Evolutionary conservation across 1,284 basidiomycete species (phyloP).

Genomic region (Cutaneotrichosporon curvatum): DNA sequence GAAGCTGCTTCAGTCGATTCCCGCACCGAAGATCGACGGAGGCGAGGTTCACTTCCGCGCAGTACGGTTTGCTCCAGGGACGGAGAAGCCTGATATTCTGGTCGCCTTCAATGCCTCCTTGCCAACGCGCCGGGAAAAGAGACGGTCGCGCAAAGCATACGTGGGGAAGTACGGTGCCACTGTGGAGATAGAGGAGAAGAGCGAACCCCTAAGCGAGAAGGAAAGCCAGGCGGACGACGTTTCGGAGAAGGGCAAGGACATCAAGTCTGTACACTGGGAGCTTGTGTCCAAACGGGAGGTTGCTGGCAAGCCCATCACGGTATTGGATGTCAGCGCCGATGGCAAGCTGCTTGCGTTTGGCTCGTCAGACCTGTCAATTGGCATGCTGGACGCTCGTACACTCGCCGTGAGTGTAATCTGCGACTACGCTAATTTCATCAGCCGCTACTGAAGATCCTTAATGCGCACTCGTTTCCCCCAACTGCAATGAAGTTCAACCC

Average conservation of each 20-base stretch:
- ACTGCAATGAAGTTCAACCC: conserved; percentile 86
- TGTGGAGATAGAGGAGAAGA: conserved; percentile 50
- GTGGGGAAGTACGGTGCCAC: conserved; percentile 31
- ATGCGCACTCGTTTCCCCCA: conserved; percentile 90
- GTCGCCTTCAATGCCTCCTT: conserved; percentile 62
- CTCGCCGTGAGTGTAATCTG: conserved; percentile 67
- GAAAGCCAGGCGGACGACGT: too few relatives aligned
- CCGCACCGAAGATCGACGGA: conserved; percentile 34
- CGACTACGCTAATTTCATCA: conserved; percentile 47
- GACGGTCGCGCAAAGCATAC: conserved; percentile 33
- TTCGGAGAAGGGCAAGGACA: neutral
- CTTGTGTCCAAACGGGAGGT: conserved; percentile 48
- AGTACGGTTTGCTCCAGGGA: conserved; percentile 52
- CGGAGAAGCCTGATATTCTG: conserved; percentile 13
- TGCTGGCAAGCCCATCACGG: conserved; percentile 70
- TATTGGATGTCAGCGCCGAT: conserved; percentile 80
- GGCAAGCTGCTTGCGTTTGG: conserved; percentile 80
- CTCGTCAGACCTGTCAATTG: conserved; percentile 77
- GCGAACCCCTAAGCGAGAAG: conserved; percentile 13
- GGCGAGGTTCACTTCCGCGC: conserved; percentile 60
- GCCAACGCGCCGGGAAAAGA: conserved; percentile 19
- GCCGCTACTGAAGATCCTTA: conserved; percentile 80
- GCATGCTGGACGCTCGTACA: conserved; percentile 72
- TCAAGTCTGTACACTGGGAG: conserved; percentile 35
- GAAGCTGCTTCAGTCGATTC: conserved; percentile 31